Evolutionary conservation across 2,329 filamentous ascomycete genomes (phyloP).

Genomic region (Trichoderma asperellum): DNA sequence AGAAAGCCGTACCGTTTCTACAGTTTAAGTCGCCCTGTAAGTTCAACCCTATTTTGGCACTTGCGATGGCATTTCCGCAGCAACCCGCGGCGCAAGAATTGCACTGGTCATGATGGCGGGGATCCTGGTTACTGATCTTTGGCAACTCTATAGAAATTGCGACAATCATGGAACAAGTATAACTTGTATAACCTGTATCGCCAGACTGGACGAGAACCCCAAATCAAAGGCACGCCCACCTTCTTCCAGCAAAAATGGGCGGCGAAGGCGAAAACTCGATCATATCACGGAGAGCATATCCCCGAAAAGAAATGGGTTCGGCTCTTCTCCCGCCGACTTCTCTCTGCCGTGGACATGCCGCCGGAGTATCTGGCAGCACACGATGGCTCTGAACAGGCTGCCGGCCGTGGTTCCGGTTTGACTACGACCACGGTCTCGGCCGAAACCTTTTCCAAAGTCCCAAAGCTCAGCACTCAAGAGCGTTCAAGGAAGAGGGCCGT

Average conservation of each 20-base stretch:
- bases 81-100: not conserved
- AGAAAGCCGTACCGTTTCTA: conserved; percentile 65
- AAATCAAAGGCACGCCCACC: conserved; percentile 54
- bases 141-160: conserved; percentile 69
- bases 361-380: conserved; percentile 74
- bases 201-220: conserved; percentile 39
- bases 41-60: conserved; percentile 37
- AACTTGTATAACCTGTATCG: conserved; percentile 85
- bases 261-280: conserved; percentile 80
- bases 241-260: conserved; percentile 99
- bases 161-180: conserved; percentile 97
- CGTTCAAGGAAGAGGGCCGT: conserved; percentile 28
- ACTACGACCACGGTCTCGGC: conserved; percentile 41
- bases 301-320: conserved; percentile 91
- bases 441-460: conserved; percentile 42
- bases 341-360: conserved; percentile 84
- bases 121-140: conserved; percentile 8
- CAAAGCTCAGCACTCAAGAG: conserved; percentile 33
- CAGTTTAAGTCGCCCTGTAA: conserved; percentile 67
- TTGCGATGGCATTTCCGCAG: not conserved
- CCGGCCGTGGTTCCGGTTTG: conserved; percentile 79
- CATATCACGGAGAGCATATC: conserved; percentile 94
- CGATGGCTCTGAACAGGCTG: conserved; percentile 82
- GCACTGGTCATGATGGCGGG: conserved; percentile 11
- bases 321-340: conserved; percentile 83